phyloP scores from a whole-genome alignment of 768 basidiomycete genomes.

The Pholiota microspora region DNA sequence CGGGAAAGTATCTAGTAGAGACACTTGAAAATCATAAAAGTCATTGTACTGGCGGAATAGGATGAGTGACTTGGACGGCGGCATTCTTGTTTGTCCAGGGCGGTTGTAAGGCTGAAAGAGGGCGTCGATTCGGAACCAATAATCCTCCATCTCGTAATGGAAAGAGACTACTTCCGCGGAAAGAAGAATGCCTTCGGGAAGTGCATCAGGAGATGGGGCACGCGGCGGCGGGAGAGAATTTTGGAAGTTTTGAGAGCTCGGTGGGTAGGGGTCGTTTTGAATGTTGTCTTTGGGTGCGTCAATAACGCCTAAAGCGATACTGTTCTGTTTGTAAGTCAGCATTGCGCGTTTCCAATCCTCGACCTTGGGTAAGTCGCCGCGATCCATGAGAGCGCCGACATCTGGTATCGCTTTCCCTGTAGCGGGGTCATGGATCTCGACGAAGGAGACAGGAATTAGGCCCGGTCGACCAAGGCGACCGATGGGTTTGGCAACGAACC shows the following conservation, averaged over 20 bases:
- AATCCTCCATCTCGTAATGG: slow-evolving; percentile 93
- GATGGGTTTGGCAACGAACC: slow-evolving; percentile 99
- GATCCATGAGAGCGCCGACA: slow-evolving; percentile 75
- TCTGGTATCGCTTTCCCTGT: slow-evolving; percentile 80
- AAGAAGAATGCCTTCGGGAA: slow-evolving; percentile 83
- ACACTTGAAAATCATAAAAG: slow-evolving; percentile 96
- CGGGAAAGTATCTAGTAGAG: slow-evolving; percentile 83
- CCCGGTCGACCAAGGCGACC: slow-evolving; percentile 93
- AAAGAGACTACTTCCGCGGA: slow-evolving; percentile 93
- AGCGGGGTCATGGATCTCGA: slow-evolving; percentile 91
- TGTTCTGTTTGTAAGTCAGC: slow-evolving; percentile 93
- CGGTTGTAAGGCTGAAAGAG: slow-evolving; percentile 80
- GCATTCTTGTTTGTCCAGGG: slow-evolving; percentile 52
- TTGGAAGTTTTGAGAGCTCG: slow-evolving; percentile 19
- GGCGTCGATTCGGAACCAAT: slow-evolving; percentile 96
- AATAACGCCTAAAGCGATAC: slow-evolving; percentile 91
- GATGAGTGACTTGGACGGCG: slow-evolving; percentile 74
- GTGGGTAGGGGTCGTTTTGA: slow-evolving; percentile 25
- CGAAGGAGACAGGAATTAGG: slow-evolving; percentile 95
- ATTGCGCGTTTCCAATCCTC: slow-evolving; percentile 99
- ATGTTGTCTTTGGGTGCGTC: slow-evolving; percentile 53
- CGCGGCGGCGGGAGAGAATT: slow-evolving; percentile 32
- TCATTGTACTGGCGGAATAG: slow-evolving; percentile 96
- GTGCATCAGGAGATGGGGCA: slow-evolving; percentile 41
- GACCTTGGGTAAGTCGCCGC: slow-evolving; percentile 89